These are phyloP conservation scores for Leccinum fallax DNA, from an alignment of 1,284 basidiomycete genomes.

Conservation along the genomic window DNA sequence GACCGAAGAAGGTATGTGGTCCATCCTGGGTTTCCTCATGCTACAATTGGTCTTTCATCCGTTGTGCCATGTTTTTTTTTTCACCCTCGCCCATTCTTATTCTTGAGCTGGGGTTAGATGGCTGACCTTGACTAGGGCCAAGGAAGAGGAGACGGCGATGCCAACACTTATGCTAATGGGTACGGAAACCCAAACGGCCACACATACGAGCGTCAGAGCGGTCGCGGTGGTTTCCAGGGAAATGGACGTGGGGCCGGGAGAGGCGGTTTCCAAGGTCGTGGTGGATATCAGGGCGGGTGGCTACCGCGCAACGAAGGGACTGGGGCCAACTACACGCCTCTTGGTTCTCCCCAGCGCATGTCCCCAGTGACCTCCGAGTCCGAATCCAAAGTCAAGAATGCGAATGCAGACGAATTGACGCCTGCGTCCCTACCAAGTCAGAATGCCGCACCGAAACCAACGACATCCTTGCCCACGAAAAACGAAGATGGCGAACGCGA, in stretches of 20 bases:
- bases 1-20: conserved; percentile 21
- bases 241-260: conserved; percentile 25
- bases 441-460: not conserved
- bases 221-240: conserved; percentile 30
- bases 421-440: not conserved
- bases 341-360: conserved; percentile 62
- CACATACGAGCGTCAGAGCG: not conserved
- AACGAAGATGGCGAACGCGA: not conserved
- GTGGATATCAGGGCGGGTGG: conserved; percentile 15
- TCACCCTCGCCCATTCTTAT: not conserved
- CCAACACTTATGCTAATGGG: not conserved
- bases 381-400: not conserved
- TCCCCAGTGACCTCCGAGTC: conserved; percentile 37
- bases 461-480: conserved; percentile 1
- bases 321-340: conserved; percentile 68
- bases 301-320: conserved; percentile 43
- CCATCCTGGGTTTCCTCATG: not conserved
- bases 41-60: not conserved
- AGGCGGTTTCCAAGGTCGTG: conserved; percentile 29
- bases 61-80: not conserved
- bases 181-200: not conserved
- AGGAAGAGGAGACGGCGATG: conserved; percentile 11
- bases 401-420: too few species aligned
- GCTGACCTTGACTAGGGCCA: conserved; percentile 18
- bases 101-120: not conserved